phyloP scores from a whole-genome alignment of 2,329 filamentous ascomycete species.

The Cladosporium colombiae region DNA sequence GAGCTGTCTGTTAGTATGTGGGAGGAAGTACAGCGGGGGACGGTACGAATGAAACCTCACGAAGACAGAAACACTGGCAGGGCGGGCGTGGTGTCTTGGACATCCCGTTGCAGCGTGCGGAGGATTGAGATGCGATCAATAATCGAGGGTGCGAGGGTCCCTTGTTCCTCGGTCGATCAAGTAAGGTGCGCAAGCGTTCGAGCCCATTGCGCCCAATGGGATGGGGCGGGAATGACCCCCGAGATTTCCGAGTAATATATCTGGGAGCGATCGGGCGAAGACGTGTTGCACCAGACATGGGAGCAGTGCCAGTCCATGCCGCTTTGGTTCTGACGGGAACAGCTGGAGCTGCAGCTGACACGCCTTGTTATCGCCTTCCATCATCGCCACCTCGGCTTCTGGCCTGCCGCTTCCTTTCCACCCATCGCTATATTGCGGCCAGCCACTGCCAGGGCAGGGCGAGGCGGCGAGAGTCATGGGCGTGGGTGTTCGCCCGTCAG shows the following conservation, averaged over 20 bases:
- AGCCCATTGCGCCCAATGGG: not conserved
- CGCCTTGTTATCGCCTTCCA: not conserved
- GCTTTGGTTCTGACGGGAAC: not conserved
- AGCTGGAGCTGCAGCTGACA: slow-evolving; percentile 7
- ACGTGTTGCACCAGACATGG: slow-evolving; percentile 2
- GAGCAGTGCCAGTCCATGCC: not conserved
- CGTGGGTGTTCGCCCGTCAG: not conserved
- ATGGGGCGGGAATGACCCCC: not conserved
- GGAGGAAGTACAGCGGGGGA: not conserved
- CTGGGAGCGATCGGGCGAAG: slow-evolving; percentile 1
- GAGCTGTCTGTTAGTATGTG: not conserved
- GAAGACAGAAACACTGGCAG: not conserved
- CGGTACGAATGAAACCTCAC: not conserved
- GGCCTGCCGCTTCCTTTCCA: not conserved
- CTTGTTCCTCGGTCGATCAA: not conserved
- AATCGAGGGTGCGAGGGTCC: not conserved
- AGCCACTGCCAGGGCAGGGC: not conserved
- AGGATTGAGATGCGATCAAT: not conserved
- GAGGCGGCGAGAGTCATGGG: not conserved
- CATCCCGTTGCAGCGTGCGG: not conserved
- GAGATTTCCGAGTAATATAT: slow-evolving; percentile 1
- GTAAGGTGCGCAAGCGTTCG: not conserved
- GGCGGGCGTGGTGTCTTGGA: not conserved
- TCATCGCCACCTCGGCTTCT: not conserved
- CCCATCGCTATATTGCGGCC: not conserved